Base-by-base conservation (phyloP, 2,329 filamentous ascomycete genomes). In the Diaporthe aspalathi region DNA sequence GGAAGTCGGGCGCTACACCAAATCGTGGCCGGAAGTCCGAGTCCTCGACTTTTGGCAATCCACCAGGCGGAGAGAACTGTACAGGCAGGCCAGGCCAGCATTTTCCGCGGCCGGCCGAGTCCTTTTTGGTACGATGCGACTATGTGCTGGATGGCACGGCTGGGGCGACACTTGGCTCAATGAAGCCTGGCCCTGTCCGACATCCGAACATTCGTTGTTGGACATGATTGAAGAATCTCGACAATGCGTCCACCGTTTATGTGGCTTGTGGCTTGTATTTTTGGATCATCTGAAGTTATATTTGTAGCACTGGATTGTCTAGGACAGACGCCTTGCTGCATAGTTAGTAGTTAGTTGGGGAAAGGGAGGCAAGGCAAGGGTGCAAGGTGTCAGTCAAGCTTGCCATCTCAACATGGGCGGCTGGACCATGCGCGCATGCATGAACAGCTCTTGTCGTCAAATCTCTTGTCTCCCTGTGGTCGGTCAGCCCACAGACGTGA, bases 231-330 rank as follows among this genome's bases (percentile, higher is more conserved):
- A 49, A 49, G 57, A 49, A 35, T 22, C 12, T 6, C 45, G n/a
- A 38, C 60, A 35, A 49, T 63, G 43, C 60, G 11, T 50, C 16
- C 43, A 38, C 60, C 60, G 60, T 65, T 65, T 65, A 24, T 20
- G 45, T 50, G 60, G 60, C 60, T 49, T 65, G 60, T 50, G 60
- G 60, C 60, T 65, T 65, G 45, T 65, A 65, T 65, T 65, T 65
- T 65, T 65, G 60, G 60, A 50, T 50, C 60, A 38, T 65, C 60
- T 50, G 29, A 65, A 65, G 60, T 60, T 60, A 65, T 65, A 50
- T 50, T 65, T 65, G 60, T 49, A 29, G 29, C 45, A 65, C 60
- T 22, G 60, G 20, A 35, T 17, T 50, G 60, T 65, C 60, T 65
- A 38, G 43, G n/a, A 65, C 60, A 65, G 8, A 65, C 60, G 60